Conservation (phyloP, 176 grass and related monocot genomes). For the Aechmea fasciata region DNA sequence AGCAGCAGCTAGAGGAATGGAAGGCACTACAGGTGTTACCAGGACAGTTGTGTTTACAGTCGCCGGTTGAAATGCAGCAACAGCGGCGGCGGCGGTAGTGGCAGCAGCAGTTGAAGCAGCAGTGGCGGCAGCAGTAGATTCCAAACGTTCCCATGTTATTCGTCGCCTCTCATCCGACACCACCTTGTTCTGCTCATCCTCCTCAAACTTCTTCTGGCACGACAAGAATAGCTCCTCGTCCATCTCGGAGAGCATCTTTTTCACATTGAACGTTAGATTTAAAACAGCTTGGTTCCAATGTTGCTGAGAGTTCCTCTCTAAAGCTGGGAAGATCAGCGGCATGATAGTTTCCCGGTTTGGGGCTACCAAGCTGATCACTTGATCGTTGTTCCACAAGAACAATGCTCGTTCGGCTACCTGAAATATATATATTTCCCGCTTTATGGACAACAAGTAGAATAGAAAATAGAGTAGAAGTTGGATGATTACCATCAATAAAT, state of each 20-base stretch:
- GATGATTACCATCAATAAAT: too few relatives aligned
- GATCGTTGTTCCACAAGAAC: conserved; percentile 87
- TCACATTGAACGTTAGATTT: conserved; percentile 68
- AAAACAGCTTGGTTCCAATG: conserved; percentile 88
- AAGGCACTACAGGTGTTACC: too few relatives aligned
- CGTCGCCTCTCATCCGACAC: conserved; percentile 40
- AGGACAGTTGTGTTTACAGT: too few relatives aligned
- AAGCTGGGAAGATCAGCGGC: conserved; percentile 63
- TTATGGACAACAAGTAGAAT: too few relatives aligned
- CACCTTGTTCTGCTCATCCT: conserved; percentile 57
- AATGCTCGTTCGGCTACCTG: conserved; percentile 76
- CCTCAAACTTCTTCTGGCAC: conserved; percentile 44
- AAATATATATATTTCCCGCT: neutral
- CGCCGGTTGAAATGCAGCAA: too few relatives aligned
- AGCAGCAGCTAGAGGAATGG: too few relatives aligned
- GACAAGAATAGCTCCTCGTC: conserved; percentile 43
- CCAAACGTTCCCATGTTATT: conserved; percentile 55
- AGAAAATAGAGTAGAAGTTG: too few relatives aligned
- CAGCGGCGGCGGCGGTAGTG: too few relatives aligned
- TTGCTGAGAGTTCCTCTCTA: conserved; percentile 48
- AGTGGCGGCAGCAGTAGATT: neutral
- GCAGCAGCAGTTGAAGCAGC: too few relatives aligned
- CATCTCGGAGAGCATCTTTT: conserved; percentile 61
- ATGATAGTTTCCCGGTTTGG: conserved; percentile 62
- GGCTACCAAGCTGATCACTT: conserved; percentile 52